These are phyloP conservation scores for Alternaria ventricosa DNA, from an alignment of 2,329 filamentous ascomycete genomes.

Conservation along the genomic window DNA sequence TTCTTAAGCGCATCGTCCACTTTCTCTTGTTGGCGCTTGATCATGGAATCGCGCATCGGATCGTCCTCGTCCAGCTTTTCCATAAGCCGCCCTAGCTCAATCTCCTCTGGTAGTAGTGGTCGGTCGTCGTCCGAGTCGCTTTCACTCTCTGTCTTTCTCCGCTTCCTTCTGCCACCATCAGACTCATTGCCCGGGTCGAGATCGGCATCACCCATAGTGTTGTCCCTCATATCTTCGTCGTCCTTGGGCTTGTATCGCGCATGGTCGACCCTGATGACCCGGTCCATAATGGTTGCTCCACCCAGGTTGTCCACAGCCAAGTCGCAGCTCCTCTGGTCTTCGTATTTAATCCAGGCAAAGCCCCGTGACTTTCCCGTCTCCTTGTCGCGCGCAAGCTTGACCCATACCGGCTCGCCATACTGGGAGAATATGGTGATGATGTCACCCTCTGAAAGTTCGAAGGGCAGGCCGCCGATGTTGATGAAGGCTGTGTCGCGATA, in stretches of 20 bases:
- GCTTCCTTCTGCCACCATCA: conserved; percentile 57
- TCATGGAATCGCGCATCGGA: conserved; percentile 91
- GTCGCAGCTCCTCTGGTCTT: conserved; percentile 95
- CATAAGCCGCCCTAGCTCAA: conserved; percentile 76
- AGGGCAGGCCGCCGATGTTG: conserved; percentile 93
- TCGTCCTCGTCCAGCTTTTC: conserved; percentile 91
- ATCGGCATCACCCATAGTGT: conserved; percentile 60
- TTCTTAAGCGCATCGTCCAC: conserved; percentile 72
- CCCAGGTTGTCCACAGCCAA: conserved; percentile 95
- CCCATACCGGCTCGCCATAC: conserved; percentile 90
- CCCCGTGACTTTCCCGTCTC: conserved; percentile 95
- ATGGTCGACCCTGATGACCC: conserved; percentile 87
- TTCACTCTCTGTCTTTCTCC: conserved; percentile 53
- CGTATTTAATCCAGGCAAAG: conserved; percentile 97
- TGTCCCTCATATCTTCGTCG: conserved; percentile 70
- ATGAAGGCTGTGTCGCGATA: conserved; percentile 97
- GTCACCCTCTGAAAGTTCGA: conserved; percentile 93
- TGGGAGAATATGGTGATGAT: conserved; percentile 96
- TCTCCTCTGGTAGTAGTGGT: conserved; percentile 79
- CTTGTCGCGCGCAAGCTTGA: conserved; percentile 92
- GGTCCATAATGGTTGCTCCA: conserved; percentile 80
- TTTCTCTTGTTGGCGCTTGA: conserved; percentile 91
- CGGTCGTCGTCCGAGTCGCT: conserved; percentile 56
- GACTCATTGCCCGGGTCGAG: conserved; percentile 42
- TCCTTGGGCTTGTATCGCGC: conserved; percentile 89